phyloP scores from a whole-genome alignment of 805 yeast species.

The Pichia cabralensis region DNA sequence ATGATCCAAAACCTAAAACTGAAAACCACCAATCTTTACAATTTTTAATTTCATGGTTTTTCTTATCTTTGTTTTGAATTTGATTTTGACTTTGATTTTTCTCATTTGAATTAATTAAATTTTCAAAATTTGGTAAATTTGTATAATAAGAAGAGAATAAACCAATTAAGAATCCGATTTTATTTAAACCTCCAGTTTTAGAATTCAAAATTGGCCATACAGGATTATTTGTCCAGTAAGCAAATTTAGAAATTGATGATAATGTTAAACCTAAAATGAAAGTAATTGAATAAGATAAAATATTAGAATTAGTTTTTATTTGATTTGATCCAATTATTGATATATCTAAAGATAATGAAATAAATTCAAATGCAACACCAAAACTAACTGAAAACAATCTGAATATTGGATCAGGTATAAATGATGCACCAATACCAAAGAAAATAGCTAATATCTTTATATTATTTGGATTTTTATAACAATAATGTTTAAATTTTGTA shows the following conservation, averaged over 20 bases:
- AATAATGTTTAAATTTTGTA: conserved; percentile 28
- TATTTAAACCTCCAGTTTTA: conserved; percentile 79
- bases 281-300: conserved; percentile 40
- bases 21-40: no score
- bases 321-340: conserved; percentile 28
- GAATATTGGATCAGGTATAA: conserved; percentile 54
- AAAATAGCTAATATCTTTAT: conserved; percentile 45
- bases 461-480: conserved; percentile 38
- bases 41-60: not conserved
- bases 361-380: conserved; percentile 54
- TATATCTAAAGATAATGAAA: conserved; percentile 50
- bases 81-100: no score
- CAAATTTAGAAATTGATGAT: conserved; percentile 67
- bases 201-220: conserved; percentile 91
- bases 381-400: conserved; percentile 57
- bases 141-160: conserved; percentile 55
- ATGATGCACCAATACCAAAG: conserved; percentile 69
- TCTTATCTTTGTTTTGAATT: no score
- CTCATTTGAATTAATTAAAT: not conserved
- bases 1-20: conserved; percentile 66
- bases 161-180: conserved; percentile 57
- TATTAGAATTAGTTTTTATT: conserved; percentile 17
- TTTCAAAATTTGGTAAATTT: conserved; percentile 14
- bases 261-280: conserved; percentile 63
- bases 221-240: conserved; percentile 81